A percentile compares a stretch with the other conserved stretches of the same genome.
phyloP scores from a whole-genome alignment of 164 flowering plant genomes.

The Magnolia officinalis region DNA sequence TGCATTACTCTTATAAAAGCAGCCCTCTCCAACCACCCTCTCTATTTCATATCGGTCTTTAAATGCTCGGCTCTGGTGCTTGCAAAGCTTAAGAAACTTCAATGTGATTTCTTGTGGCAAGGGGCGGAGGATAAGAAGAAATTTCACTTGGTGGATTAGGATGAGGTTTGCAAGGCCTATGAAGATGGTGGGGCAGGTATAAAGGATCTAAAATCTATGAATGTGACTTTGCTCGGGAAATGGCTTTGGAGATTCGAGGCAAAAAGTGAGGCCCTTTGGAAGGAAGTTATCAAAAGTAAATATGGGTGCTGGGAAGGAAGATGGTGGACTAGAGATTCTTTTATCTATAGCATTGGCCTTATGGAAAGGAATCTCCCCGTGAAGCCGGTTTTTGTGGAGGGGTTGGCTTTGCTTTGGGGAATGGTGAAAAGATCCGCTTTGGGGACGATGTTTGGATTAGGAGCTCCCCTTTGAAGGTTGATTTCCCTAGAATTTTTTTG shows the following conservation, averaged over 20 bases:
- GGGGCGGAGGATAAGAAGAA: not conserved
- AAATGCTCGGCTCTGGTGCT: not conserved
- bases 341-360: too few species aligned
- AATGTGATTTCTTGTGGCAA: not conserved
- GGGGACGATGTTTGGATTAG: too few species aligned
- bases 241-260: not conserved
- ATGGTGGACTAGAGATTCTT: too few species aligned
- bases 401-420: too few species aligned
- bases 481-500: too few species aligned
- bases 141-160: not conserved
- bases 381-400: too few species aligned
- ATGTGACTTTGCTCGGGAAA: not conserved
- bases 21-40: not conserved
- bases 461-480: too few species aligned
- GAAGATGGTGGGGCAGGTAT: too few species aligned
- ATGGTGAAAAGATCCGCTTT: too few species aligned
- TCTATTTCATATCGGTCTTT: not conserved
- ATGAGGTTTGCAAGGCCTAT: too few species aligned
- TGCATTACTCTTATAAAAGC: not conserved
- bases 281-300: not conserved
- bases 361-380: too few species aligned
- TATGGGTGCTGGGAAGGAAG: too few species aligned
- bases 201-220: not conserved
- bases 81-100: not conserved
- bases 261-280: not conserved